phyloP scores from a whole-genome alignment of 345 rosid genomes.

The Heritiera littoralis region DNA sequence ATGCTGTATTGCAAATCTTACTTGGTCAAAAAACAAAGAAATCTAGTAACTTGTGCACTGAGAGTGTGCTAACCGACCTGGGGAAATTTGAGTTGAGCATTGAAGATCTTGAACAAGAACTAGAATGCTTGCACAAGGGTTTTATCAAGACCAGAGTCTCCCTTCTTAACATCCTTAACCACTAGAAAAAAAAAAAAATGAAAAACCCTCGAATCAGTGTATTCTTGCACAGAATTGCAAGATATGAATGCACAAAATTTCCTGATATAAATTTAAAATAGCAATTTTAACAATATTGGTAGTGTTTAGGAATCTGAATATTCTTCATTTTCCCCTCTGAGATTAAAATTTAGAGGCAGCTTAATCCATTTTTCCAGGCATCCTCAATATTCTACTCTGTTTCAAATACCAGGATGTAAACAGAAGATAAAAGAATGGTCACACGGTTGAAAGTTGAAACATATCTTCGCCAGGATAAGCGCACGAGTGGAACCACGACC shows the following conservation, averaged over 20 bases:
- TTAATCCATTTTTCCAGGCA: neutral
- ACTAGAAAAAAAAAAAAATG: neutral
- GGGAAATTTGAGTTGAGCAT: constrained; percentile 5
- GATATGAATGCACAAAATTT: neutral
- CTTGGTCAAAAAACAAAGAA: neutral
- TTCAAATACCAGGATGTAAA: neutral
- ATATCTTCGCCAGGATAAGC: neutral
- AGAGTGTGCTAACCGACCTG: neutral
- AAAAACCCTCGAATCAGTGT: neutral
- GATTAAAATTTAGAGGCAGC: neutral
- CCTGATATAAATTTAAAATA: neutral
- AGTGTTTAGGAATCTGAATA: neutral
- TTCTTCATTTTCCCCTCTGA: neutral
- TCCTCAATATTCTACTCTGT: neutral
- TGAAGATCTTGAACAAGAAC: constrained; percentile 8
- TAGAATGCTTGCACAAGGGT: neutral
- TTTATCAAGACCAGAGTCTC: constrained; percentile 8
- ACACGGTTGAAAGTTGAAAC: neutral
- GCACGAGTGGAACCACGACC: neutral
- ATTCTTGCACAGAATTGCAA: neutral
- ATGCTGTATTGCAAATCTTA: neutral
- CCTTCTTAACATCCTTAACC: constrained; percentile 4
- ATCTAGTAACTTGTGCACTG: neutral
- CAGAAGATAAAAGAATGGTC: neutral
- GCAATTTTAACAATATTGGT: neutral